phyloP scores from a whole-genome alignment of 495 filamentous ascomycete genomes.

The Penicillium robsamsonii region DNA sequence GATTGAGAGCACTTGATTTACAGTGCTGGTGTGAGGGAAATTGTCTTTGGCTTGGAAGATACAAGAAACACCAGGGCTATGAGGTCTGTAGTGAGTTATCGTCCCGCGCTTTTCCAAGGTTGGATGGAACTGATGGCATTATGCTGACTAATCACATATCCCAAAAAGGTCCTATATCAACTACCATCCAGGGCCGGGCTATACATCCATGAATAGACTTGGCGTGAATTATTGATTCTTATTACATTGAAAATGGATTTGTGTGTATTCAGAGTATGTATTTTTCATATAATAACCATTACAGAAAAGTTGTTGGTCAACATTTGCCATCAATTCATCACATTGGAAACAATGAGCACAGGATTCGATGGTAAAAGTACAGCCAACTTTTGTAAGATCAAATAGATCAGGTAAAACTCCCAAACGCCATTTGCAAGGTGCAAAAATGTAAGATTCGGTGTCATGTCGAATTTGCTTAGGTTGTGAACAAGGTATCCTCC shows the following conservation, averaged over 20 bases:
- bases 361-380: conserved; percentile 8
- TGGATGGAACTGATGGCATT: not conserved
- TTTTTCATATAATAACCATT: not conserved
- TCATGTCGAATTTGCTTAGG: conserved; percentile 24
- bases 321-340: conserved; percentile 11
- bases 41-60: not conserved
- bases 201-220: not conserved
- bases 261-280: not conserved
- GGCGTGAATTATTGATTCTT: not conserved
- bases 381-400: conserved; percentile 14
- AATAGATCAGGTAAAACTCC: conserved; percentile 21
- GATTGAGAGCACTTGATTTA: not conserved
- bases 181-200: not conserved
- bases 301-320: conserved; percentile 6
- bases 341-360: conserved; percentile 4
- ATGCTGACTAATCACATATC: conserved; percentile 4
- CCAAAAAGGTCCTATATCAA: not conserved
- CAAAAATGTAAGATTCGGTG: conserved; percentile 20
- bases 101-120: not conserved
- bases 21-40: not conserved
- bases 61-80: not conserved
- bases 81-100: not conserved
- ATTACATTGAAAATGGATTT: not conserved
- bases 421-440: conserved; percentile 20
- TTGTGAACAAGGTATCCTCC: conserved; percentile 51